Conservation (phyloP, 768 basidiomycete species). For the Leccinum disarticulatum region DNA sequence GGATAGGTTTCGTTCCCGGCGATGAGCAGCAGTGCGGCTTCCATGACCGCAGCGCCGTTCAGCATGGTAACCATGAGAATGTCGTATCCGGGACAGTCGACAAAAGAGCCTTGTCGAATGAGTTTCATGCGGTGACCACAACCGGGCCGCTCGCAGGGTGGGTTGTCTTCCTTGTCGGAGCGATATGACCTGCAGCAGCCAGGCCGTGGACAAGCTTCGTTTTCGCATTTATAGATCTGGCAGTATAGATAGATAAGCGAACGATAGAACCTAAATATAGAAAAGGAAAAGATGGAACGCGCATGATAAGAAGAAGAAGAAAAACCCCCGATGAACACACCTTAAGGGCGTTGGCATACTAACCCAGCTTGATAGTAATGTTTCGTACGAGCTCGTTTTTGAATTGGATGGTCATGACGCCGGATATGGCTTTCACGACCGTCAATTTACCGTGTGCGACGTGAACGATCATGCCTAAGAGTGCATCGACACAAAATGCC, state of each 20-base stretch:
- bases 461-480: slow-evolving; percentile 91
- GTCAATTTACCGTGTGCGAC: slow-evolving; percentile 99
- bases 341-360: slow-evolving; percentile 91
- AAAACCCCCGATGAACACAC: slow-evolving; percentile 24
- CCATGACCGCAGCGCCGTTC: too few species aligned
- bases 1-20: too few species aligned
- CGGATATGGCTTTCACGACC: slow-evolving; percentile 97
- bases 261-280: neutral
- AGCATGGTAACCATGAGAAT: too few species aligned
- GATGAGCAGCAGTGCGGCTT: too few species aligned
- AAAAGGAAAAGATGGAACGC: too few species aligned
- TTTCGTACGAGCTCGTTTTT: slow-evolving; percentile 99
- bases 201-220: slow-evolving; percentile 83
- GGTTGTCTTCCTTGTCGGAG: slow-evolving; percentile 91
- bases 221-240: slow-evolving; percentile 98
- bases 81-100: slow-evolving; percentile 68
- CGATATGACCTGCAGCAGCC: slow-evolving; percentile 67
- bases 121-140: slow-evolving; percentile 77
- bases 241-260: slow-evolving; percentile 12
- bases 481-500: slow-evolving; percentile 1
- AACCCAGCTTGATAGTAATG: slow-evolving; percentile 89
- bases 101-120: slow-evolving; percentile 95
- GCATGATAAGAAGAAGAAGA: too few species aligned
- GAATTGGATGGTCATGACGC: slow-evolving; percentile 96
- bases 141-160: slow-evolving; percentile 90